Evolutionary conservation across 192 early-diverging fungal species (phyloP), one percentile per base, ranked within the genome.

Genomic region (Backusella parvicylindrica): DNA sequence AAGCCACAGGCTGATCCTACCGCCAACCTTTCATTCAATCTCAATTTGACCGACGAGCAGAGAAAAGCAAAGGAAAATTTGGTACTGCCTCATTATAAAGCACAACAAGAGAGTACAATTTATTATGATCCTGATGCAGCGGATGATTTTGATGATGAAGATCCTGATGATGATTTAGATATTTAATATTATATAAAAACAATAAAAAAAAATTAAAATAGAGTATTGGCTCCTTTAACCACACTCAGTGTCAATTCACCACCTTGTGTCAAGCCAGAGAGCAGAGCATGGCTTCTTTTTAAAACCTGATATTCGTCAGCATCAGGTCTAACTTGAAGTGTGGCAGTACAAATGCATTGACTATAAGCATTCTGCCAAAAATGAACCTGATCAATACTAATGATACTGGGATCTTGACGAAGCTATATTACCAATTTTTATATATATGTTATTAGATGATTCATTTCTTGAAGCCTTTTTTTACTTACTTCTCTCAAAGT

Each of bases 111-210:
- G 64, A 40, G 13, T 81, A 81, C 47, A 28, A 91, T 95, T 70
- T 89, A 87, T 69, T 97, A 97, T 78, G 91, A 94, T 66, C 90
- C 92, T 23, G 96, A 95, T 76, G 91, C 90, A 15, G 88, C 87
- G 6, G 95, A 97, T 72, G 96, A 97, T 74, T 94, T 92, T 86
- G 96, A 97, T 79, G 89, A 91, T 36, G 95, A 96, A 65, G 95
- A 97, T 77, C 94, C 94, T 8, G 95, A 97, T 80, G 95, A 94
- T 66, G 95, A 97, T 84, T 85, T 97, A 37, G 91, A 92, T 68
- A 94, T 97, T 68, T 97, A 84, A 84, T 63, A 35, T 69, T 15
- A 16, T 66, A 11, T 68, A 68, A 68, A 2, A 15, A 65, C 4
- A 23, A 41, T n/a, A 66, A 64, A 13, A 64, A 63, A 35, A 31